A percentile compares a stretch with the other conserved stretches of the same genome.
Conservation (phyloP, 305 asterid species). For the Andrographis paniculata region DNA sequence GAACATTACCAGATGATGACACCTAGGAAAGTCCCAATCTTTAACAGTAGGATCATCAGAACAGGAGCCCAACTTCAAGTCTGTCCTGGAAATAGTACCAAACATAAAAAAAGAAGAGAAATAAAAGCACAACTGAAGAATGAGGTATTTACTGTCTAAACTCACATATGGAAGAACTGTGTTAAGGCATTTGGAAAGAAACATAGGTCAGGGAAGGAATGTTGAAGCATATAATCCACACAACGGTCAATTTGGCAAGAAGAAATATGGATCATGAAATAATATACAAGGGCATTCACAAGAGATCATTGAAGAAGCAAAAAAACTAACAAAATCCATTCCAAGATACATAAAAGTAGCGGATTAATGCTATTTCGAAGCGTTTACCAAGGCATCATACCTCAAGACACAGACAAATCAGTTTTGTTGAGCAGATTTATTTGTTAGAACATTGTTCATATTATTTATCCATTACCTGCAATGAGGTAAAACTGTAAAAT, state of each 20-base stretch:
- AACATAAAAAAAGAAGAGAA: conserved; percentile 20
- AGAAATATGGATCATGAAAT: no score
- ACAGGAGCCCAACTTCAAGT: conserved; percentile 97
- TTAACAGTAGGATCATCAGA: conserved; percentile 97
- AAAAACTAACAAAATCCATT: not conserved
- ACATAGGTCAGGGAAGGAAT: no score
- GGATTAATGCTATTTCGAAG: no score
- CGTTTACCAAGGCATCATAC: conserved; percentile 31
- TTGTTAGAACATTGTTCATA: conserved; percentile 97
- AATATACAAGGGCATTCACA: no score
- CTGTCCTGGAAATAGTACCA: conserved; percentile 82
- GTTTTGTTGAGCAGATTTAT: conserved; percentile 97
- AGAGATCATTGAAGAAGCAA: no score
- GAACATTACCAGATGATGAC: conserved; percentile 95
- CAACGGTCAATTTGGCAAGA: no score
- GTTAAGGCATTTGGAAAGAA: no score
- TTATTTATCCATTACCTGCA: conserved; percentile 98
- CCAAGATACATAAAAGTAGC: conserved; percentile 1
- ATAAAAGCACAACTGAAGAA: not conserved
- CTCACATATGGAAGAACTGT: no score
- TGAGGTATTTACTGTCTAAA: no score
- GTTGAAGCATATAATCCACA: no score
- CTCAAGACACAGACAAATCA: conserved; percentile 93
- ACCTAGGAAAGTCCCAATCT: conserved; percentile 99
- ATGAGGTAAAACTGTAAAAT: conserved; percentile 29